Evolutionary conservation across 1,284 basidiomycete genomes (phyloP).

Genomic region (Cryptococcus sp.): DNA sequence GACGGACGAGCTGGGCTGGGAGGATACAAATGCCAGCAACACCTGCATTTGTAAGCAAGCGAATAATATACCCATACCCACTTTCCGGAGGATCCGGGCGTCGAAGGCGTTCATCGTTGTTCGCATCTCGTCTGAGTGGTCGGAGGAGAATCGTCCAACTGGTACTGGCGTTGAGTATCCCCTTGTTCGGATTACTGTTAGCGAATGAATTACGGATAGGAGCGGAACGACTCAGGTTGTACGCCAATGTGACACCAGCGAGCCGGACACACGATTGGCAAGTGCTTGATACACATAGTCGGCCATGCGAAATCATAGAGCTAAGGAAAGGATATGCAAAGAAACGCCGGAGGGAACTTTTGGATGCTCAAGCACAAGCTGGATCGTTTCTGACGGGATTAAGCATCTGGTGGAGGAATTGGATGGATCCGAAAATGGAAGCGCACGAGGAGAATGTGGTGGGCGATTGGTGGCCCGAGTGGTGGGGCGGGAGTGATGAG

Average conservation of each 20-base stretch:
- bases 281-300: not conserved
- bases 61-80: too few species aligned
- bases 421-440: not conserved
- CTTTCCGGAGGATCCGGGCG: too few species aligned
- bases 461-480: slow-evolving; percentile 24
- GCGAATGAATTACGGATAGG: not conserved
- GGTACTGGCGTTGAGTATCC: not conserved
- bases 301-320: not conserved
- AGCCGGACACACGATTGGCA: not conserved
- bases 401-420: not conserved
- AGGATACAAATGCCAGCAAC: too few species aligned
- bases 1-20: not conserved
- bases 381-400: not conserved
- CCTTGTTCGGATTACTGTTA: not conserved
- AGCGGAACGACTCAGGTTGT: not conserved
- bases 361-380: not conserved
- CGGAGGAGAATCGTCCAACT: not conserved
- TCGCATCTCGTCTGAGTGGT: not conserved
- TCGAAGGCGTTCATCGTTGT: too few species aligned
- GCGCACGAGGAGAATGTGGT: not conserved
- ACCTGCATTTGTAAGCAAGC: too few species aligned
- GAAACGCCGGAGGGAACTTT: not conserved
- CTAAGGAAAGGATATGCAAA: not conserved
- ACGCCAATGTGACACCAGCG: not conserved
- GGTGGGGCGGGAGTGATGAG: slow-evolving; percentile 42